Percentiles rank a stretch among this genome's conserved stretches.
Conservation (phyloP, 2,329 filamentous ascomycete genomes). For the Aureobasidium mangrovei region DNA sequence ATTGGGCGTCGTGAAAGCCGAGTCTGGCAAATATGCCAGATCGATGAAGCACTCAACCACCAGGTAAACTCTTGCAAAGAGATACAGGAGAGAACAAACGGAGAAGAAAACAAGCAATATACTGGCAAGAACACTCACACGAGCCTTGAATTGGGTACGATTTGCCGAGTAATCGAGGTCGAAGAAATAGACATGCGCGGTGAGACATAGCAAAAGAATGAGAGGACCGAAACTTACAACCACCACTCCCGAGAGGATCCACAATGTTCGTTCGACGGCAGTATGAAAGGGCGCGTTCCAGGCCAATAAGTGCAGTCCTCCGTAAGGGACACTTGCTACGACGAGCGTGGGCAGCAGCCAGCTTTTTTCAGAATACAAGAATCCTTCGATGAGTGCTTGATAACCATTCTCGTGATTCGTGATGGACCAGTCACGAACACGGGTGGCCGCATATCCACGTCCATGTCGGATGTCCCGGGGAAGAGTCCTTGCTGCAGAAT, state of each 20-base stretch:
- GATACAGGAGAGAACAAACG: not conserved
- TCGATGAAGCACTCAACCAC: conserved; percentile 17
- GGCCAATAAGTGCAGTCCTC: conserved; percentile 19
- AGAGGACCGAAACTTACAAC: not conserved
- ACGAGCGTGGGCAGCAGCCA: not conserved
- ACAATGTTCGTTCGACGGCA: not conserved
- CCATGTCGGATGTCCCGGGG: no score
- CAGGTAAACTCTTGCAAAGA: conserved; percentile 15
- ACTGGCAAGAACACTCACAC: no score
- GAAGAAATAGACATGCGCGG: not conserved
- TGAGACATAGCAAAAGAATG: no score
- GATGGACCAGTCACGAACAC: no score
- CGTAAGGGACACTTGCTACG: conserved; percentile 14
- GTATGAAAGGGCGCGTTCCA: conserved; percentile 21
- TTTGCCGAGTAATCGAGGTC: not conserved
- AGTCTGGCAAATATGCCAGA: conserved; percentile 16
- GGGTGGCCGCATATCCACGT: no score
- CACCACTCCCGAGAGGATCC: not conserved
- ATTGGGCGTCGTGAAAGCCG: conserved; percentile 7
- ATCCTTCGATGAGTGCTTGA: no score
- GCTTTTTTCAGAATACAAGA: not conserved
- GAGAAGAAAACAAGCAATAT: not conserved
- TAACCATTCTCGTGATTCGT: no score
- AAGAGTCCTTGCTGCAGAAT: no score
- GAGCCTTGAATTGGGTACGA: not conserved